Evolutionary conservation across 2,329 filamentous ascomycete genomes (phyloP), one percentile per base, ranked within the genome.

Genomic region (Alternaria brassicicola): DNA sequence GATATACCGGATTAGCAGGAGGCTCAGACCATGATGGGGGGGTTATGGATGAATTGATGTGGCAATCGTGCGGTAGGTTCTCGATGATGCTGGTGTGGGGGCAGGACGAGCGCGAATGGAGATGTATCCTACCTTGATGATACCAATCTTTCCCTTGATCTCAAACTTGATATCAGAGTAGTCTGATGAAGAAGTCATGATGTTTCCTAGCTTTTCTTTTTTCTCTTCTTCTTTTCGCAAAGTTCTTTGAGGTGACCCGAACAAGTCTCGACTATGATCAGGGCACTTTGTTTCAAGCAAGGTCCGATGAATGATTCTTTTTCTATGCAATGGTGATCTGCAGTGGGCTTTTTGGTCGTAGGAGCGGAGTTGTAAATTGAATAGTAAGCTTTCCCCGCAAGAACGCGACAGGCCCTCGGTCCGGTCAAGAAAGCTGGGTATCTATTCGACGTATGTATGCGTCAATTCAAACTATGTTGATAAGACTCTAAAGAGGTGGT

Each of bases 111-210:
- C 3, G 13, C 12, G 35, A 13, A 21, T 17, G 25, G 25, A 36
- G 21, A 15, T 0, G 39, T 9, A n/a, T 17, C 4, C 4, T 17
- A 4, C 79, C 64, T 78, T 82, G 62, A 83, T 81, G 10, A 78
- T 78, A 0, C 81, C 81, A 57, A 82, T 81, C 60, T 78, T 68
- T 3, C 76, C 77, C 47, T 73, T 76, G 59, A 82, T 77, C 48
- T 79, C 76, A 21, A 81, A 74, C 41, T 79, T 77, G 30, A 82
- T 78, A 59, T 82, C 80, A 17, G 75, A 66, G 59, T 80, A 82
- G 9, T 46, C 31, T 0, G 56, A 33, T 30, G 61, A 48, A 15
- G 66, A 62, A 21, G 69, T 53, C 72, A 75, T 75, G 25, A 33
- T 68, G 45, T 30, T 53, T 23, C 15, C 26, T 46, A 36, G 31